These are phyloP conservation scores for Gossypium davidsonii DNA, from an alignment of 441 rosid species.

Conservation along the genomic window DNA sequence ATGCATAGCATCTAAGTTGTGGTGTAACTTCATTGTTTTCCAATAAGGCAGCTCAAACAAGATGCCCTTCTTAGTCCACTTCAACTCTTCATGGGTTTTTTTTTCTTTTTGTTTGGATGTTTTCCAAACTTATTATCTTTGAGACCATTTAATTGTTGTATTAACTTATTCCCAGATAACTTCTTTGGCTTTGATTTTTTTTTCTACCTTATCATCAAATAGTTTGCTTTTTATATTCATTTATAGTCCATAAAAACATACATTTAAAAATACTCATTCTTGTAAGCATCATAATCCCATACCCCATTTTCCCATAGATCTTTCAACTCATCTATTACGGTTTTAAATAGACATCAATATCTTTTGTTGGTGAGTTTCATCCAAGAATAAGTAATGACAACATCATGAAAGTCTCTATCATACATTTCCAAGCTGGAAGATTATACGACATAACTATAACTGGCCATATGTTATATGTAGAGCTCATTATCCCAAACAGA, in stretches of 20 bases:
- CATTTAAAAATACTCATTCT: not conserved
- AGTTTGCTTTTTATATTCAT: not conserved
- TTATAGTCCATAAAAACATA: not conserved
- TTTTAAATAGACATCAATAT: not conserved
- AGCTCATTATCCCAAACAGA: not conserved
- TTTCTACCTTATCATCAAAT: too few species aligned
- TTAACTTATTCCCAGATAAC: not conserved
- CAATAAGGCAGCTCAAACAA: not conserved
- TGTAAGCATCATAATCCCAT: not conserved
- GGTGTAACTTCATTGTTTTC: not conserved
- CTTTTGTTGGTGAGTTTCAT: not conserved
- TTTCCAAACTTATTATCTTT: not conserved
- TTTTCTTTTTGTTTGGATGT: not conserved
- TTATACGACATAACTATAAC: not conserved
- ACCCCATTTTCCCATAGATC: not conserved
- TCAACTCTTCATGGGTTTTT: not conserved
- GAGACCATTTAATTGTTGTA: not conserved
- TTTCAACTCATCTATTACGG: not conserved
- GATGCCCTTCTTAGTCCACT: not conserved
- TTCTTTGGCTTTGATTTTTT: too few species aligned
- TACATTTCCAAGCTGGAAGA: not conserved
- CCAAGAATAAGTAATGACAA: not conserved
- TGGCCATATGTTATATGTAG: not conserved
- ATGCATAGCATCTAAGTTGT: not conserved
- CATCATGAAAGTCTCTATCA: not conserved